These are phyloP conservation scores for Candida sphagnicola DNA, from an alignment of 805 yeast genomes.

Conservation along the genomic window DNA sequence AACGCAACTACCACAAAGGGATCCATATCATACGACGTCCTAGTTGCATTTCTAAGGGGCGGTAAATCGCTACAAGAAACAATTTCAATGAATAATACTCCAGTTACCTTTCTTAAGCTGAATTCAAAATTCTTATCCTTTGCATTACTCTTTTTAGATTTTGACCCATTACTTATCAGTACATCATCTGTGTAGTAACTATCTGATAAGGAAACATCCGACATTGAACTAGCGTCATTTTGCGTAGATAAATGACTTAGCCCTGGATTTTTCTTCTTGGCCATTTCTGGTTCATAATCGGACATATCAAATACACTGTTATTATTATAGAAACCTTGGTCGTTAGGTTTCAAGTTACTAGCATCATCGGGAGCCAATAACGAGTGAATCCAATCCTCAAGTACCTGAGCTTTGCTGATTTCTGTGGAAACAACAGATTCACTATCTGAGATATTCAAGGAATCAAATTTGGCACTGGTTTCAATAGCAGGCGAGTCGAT, in stretches of 20 bases:
- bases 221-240: conserved; percentile 15
- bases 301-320: conserved; percentile 20
- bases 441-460: conserved; percentile 7
- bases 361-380: conserved; percentile 21
- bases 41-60: conserved; percentile 62
- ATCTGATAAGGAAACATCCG: conserved; percentile 15
- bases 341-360: conserved; percentile 20
- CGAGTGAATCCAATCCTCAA: conserved; percentile 25
- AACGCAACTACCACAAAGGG: conserved; percentile 92
- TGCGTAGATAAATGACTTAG: conserved; percentile 4
- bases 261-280: neutral
- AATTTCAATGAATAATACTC: conserved; percentile 76
- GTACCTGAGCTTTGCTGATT: conserved; percentile 9
- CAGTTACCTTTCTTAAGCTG: conserved; percentile 43
- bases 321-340: conserved; percentile 38
- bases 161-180: conserved; percentile 6
- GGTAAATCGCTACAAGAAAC: conserved; percentile 75
- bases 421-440: conserved; percentile 6
- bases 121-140: conserved; percentile 28
- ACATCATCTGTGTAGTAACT: neutral
- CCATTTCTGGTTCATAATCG: conserved; percentile 25
- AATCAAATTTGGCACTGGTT: conserved; percentile 4
- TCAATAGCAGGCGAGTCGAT: neutral
- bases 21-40: conserved; percentile 90
- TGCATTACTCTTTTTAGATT: neutral